Percentiles rank a stretch among this genome's conserved stretches.
These are phyloP conservation scores for Schizophyllum commune DNA, from an alignment of 1,284 basidiomycete genomes.

Conservation along the genomic window DNA sequence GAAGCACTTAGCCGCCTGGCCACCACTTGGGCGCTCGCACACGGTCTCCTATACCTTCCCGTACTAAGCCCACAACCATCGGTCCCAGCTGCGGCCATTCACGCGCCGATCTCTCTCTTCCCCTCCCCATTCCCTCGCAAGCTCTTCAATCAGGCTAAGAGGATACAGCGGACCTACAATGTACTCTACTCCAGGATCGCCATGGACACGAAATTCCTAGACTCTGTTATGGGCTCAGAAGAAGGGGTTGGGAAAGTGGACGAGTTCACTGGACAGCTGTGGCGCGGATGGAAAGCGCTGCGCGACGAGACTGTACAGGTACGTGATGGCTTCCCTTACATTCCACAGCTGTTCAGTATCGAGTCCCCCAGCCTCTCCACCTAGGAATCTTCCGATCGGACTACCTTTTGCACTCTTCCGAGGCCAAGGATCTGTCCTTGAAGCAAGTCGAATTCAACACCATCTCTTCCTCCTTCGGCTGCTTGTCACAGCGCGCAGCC, in stretches of 20 bases:
- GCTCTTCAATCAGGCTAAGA: slow-evolving; percentile 62
- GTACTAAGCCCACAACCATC: slow-evolving; percentile 35
- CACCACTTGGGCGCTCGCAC: slow-evolving; percentile 79
- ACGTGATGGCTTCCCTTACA: slow-evolving; percentile 3
- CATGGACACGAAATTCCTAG: slow-evolving; percentile 73
- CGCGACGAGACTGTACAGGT: slow-evolving; percentile 49
- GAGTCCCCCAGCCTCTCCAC: slow-evolving; percentile 56
- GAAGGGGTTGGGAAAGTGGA: slow-evolving; percentile 78
- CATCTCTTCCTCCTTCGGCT: slow-evolving; percentile 88
- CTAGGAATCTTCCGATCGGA: slow-evolving; percentile 95
- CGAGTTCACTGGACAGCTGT: slow-evolving; percentile 79
- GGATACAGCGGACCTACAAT: slow-evolving; percentile 78
- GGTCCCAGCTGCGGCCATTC: slow-evolving; percentile 67
- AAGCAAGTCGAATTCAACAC: slow-evolving; percentile 99
- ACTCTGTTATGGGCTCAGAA: slow-evolving; percentile 73
- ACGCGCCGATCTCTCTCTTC: slow-evolving; percentile 84
- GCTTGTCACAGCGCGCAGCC: slow-evolving; percentile 68
- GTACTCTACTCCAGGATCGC: slow-evolving; percentile 82
- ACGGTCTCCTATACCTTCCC: slow-evolving; percentile 81
- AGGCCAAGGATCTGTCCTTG: slow-evolving; percentile 37
- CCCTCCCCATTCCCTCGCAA: slow-evolving; percentile 81
- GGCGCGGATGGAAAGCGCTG: slow-evolving; percentile 78
- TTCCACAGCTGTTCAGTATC: too few relatives aligned
- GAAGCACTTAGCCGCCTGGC: slow-evolving; percentile 57
- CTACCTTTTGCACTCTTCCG: slow-evolving; percentile 75